Conservation (phyloP, 805 yeast species). For the Kuraishia capsulata region DNA sequence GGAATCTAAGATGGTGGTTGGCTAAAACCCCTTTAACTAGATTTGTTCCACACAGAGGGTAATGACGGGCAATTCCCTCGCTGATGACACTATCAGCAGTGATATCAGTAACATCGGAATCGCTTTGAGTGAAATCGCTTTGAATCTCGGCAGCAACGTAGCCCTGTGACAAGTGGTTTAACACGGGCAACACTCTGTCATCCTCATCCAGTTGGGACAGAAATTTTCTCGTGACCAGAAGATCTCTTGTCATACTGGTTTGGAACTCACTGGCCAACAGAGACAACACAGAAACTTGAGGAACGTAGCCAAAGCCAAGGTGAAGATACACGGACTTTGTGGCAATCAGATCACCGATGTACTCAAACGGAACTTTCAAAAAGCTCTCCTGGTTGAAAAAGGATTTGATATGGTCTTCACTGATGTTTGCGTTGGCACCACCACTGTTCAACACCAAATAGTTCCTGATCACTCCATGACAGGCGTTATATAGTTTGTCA, state of each 20-base stretch:
- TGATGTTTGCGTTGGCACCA: slow-evolving; percentile 13
- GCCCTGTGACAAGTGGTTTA: slow-evolving; percentile 69
- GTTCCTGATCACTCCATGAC: slow-evolving; percentile 32
- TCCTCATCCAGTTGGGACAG: slow-evolving; percentile 86
- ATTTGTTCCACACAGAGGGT: slow-evolving; percentile 74
- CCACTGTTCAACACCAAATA: slow-evolving; percentile 23
- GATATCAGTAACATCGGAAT: slow-evolving; percentile 35
- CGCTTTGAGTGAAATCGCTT: slow-evolving; percentile 11
- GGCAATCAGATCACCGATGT: slow-evolving; percentile 68
- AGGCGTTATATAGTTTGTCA: slow-evolving; percentile 44
- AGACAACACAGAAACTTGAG: slow-evolving; percentile 69
- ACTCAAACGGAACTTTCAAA: slow-evolving; percentile 82
- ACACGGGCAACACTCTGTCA: slow-evolving; percentile 76
- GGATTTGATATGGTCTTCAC: slow-evolving; percentile 42
- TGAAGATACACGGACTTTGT: slow-evolving; percentile 60
- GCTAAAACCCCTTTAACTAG: slow-evolving; percentile 52
- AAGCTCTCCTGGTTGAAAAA: slow-evolving; percentile 55
- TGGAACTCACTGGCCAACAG: slow-evolving; percentile 64
- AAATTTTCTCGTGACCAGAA: slow-evolving; percentile 64
- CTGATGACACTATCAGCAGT: slow-evolving; percentile 53
- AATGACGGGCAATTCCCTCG: slow-evolving; percentile 46
- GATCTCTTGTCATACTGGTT: slow-evolving; percentile 35
- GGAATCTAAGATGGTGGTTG: slow-evolving; percentile 69
- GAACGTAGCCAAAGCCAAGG: slow-evolving; percentile 75
- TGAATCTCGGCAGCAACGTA: slow-evolving; percentile 47